phyloP scores from a whole-genome alignment of 495 filamentous ascomycete species.

The Podospora sp. region DNA sequence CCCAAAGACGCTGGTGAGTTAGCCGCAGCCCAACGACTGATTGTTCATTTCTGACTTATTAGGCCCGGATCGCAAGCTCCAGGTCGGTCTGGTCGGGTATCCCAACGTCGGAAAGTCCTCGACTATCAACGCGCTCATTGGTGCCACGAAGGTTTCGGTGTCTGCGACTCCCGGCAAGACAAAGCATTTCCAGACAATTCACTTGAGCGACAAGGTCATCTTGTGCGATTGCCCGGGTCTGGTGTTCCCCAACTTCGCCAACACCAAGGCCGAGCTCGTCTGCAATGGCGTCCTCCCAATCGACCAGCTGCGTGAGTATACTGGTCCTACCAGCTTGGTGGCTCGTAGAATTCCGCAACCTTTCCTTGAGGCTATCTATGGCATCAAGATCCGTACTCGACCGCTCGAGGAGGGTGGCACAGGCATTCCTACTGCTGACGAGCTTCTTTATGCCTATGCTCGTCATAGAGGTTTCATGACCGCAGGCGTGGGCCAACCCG shows the following conservation, averaged over 20 bases:
- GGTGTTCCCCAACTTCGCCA: constrained; percentile 97
- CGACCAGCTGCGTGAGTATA: constrained; percentile 94
- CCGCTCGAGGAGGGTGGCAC: constrained; percentile 93
- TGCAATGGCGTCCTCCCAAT: constrained; percentile 95
- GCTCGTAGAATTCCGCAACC: constrained; percentile 85
- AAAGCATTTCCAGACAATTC: constrained; percentile 99
- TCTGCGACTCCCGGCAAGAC: constrained; percentile 98
- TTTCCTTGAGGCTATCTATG: constrained; percentile 91
- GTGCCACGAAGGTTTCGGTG: constrained; percentile 97
- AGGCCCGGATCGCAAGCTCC: constrained; percentile 65
- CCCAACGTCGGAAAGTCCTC: constrained; percentile 99
- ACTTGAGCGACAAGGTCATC: constrained; percentile 83
- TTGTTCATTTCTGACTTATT: constrained; percentile 3
- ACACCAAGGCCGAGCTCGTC: constrained; percentile 94
- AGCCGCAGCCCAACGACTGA: not conserved
- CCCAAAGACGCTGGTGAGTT: constrained; percentile 57
- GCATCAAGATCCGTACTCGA: constrained; percentile 80
- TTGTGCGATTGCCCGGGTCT: constrained; percentile 98
- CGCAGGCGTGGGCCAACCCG: constrained; percentile 82
- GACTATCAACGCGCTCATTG: constrained; percentile 97
- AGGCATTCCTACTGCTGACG: constrained; percentile 83
- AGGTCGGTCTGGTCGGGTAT: constrained; percentile 95
- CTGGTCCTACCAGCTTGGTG: constrained; percentile 84
- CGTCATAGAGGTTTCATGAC: constrained; percentile 87
- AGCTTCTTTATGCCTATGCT: constrained; percentile 85